phyloP scores from a whole-genome alignment of 176 grass and related monocot genomes.

The Eragrostis curvula region DNA sequence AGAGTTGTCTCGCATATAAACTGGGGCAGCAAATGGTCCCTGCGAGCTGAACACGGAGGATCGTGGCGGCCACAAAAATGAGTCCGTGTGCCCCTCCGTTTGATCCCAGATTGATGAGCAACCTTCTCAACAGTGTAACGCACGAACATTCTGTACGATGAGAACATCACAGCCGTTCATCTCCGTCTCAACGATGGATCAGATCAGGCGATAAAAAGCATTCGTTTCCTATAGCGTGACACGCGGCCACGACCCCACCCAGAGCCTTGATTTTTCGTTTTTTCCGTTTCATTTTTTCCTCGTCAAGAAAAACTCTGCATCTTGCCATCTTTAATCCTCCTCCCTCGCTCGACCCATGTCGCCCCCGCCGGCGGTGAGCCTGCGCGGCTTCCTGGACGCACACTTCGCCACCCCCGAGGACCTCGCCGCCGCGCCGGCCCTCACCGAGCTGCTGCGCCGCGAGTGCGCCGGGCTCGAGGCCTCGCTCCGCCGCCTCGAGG shows the following conservation, averaged over 20 bases:
- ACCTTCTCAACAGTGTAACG: too few relatives aligned
- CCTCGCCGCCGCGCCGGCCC: slow-evolving; percentile 49
- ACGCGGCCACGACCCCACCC: neutral
- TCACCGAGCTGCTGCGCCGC: slow-evolving; percentile 55
- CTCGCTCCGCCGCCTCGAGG: slow-evolving; percentile 50
- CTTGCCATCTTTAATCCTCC: neutral
- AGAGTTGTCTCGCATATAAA: too few relatives aligned
- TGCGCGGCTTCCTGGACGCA: slow-evolving; percentile 51
- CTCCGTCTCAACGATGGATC: too few relatives aligned
- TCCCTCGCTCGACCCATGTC: slow-evolving; percentile 25
- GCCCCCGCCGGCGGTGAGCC: slow-evolving; percentile 20
- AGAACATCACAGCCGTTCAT: too few relatives aligned
- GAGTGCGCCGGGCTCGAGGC: slow-evolving; percentile 60
- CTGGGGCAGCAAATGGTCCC: too few relatives aligned
- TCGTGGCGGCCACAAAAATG: too few relatives aligned
- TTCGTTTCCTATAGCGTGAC: neutral
- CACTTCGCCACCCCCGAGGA: slow-evolving; percentile 53
- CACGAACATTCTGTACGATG: too few relatives aligned
- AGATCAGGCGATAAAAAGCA: too few relatives aligned
- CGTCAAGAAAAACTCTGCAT: too few relatives aligned
- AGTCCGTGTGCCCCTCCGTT: too few relatives aligned
- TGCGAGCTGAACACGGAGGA: too few relatives aligned
- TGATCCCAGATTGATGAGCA: too few relatives aligned
- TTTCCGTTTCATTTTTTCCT: neutral
- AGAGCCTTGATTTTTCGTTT: neutral